These are phyloP conservation scores for Flaveria brownii DNA, from an alignment of 129 eudicot genomes.

Conservation along the genomic window DNA sequence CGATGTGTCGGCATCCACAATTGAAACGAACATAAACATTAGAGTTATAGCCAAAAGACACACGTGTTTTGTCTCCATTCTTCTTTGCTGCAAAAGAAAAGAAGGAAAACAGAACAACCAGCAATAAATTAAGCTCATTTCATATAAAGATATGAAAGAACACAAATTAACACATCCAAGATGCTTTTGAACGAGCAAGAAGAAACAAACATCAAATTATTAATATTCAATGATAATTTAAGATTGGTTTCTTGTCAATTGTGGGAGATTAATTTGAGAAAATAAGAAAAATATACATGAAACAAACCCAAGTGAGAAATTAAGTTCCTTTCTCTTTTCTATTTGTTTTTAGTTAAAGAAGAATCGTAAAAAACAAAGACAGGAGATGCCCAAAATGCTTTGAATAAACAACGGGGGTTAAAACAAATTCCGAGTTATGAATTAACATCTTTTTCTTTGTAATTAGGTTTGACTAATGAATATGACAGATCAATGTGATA, in stretches of 20 bases:
- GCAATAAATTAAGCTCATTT: conserved; percentile 17
- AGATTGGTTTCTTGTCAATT: not conserved
- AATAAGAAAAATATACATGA: not conserved
- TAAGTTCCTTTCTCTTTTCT: not conserved
- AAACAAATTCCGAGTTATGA: not conserved
- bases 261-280: not conserved
- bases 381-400: not conserved
- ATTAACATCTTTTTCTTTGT: not conserved
- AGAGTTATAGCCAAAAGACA: conserved; percentile 25
- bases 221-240: not conserved
- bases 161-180: not conserved
- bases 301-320: not conserved
- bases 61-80: conserved; percentile 39
- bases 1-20: conserved; percentile 30
- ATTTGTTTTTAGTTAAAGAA: not conserved
- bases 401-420: not conserved
- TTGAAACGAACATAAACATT: conserved; percentile 31
- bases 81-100: conserved; percentile 21
- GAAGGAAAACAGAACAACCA: not conserved
- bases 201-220: not conserved
- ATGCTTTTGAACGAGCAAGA: conserved; percentile 5
- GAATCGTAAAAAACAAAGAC: not conserved
- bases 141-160: conserved; percentile 8
- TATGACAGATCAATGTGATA: not conserved
- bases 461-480: conserved; percentile 12